Conservation (phyloP, 495 filamentous ascomycete genomes). For the Annulohypoxylon stygium region DNA sequence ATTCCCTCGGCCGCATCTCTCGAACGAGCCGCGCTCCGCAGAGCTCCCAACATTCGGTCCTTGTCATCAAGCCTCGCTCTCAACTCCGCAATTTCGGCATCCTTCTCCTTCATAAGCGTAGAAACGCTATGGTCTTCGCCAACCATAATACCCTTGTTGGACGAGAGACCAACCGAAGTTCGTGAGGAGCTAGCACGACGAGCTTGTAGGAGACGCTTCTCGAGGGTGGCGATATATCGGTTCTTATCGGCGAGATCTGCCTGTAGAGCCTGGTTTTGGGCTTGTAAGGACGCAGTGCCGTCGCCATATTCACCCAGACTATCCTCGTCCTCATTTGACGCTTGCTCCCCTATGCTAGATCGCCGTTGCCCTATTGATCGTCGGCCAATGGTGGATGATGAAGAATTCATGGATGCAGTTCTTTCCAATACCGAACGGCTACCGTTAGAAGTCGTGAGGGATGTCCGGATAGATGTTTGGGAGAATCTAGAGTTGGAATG, state of each 20-base stretch:
- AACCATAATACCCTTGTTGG: conserved; percentile 69
- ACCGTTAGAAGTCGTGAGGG: conserved; percentile 75
- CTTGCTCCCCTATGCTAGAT: conserved; percentile 55
- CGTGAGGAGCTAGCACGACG: conserved; percentile 90
- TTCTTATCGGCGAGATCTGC: conserved; percentile 96
- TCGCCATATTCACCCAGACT: conserved; percentile 86
- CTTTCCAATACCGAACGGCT: conserved; percentile 70
- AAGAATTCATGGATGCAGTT: conserved; percentile 75
- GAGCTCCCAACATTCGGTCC: conserved; percentile 89
- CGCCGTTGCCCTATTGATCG: conserved; percentile 59
- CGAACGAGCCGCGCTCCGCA: conserved; percentile 88
- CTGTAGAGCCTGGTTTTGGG: conserved; percentile 88
- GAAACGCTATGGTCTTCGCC: conserved; percentile 77
- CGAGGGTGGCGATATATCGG: conserved; percentile 92
- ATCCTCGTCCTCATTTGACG: conserved; percentile 74
- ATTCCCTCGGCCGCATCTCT: conserved; percentile 80
- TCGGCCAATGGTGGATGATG: conserved; percentile 67
- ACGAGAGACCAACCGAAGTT: conserved; percentile 76
- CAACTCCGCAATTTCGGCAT: conserved; percentile 92
- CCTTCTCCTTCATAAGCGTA: conserved; percentile 83
- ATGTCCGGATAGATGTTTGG: conserved; percentile 72
- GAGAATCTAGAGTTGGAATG: conserved; percentile 73
- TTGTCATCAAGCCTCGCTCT: conserved; percentile 94
- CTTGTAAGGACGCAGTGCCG: conserved; percentile 81
- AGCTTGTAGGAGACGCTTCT: conserved; percentile 92